Evolutionary conservation across 768 basidiomycete species (phyloP).

Genomic region (Gyrodon lividus): DNA sequence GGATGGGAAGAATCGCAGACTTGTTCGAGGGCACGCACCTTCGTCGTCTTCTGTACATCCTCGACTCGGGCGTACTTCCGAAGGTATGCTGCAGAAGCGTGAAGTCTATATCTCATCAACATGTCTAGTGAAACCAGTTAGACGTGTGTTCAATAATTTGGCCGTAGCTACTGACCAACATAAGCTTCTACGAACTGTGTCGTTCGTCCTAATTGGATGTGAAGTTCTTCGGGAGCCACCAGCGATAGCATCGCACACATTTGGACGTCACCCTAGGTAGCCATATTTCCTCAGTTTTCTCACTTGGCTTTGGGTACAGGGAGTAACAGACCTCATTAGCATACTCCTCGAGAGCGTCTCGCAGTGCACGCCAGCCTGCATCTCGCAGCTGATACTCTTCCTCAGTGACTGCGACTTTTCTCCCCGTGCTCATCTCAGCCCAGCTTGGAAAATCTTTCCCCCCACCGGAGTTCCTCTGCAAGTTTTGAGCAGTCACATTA

Average conservation of each 20-base stretch:
- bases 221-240: constrained; percentile 59
- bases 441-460: constrained; percentile 27
- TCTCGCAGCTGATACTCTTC: constrained; percentile 53
- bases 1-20: background rate
- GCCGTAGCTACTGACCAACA: constrained; percentile 49
- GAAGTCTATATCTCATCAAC: constrained; percentile 57
- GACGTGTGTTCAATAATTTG: background rate
- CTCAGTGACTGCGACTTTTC: constrained; percentile 31
- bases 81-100: constrained; percentile 70
- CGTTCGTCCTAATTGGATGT: constrained; percentile 42
- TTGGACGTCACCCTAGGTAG: constrained; percentile 71
- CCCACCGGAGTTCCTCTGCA: constrained; percentile 27
- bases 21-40: constrained; percentile 37
- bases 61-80: constrained; percentile 60
- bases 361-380: constrained; percentile 56
- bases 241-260: constrained; percentile 73
- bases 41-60: constrained; percentile 50
- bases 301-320: background rate
- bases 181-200: constrained; percentile 67
- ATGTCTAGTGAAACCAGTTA: constrained; percentile 45
- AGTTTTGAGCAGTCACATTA: constrained; percentile 9
- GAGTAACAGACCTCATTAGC: constrained; percentile 52
- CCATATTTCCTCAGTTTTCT: constrained; percentile 1
- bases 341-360: constrained; percentile 57
- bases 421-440: constrained; percentile 25